Conservation (phyloP, 768 basidiomycete genomes). For the Mycena vitilis region DNA sequence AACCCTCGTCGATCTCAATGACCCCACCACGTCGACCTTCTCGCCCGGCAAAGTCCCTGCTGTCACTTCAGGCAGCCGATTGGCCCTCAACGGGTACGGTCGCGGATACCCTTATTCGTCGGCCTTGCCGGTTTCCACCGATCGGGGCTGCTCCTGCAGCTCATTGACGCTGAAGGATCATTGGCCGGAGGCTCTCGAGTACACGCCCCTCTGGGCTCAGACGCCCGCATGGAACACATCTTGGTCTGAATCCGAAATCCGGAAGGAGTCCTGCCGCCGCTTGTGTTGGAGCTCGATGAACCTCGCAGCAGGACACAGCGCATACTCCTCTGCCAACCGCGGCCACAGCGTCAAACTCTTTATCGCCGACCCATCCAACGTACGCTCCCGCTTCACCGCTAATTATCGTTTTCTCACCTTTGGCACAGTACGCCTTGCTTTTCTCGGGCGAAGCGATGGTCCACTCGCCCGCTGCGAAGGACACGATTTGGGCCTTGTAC, state of each 20-base stretch:
- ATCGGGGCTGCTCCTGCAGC: slow-evolving; percentile 58
- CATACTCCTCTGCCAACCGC: slow-evolving; percentile 63
- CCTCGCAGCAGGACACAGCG: slow-evolving; percentile 72
- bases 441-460: slow-evolving; percentile 78
- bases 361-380: slow-evolving; percentile 74
- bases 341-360: slow-evolving; percentile 60
- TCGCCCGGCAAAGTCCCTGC: slow-evolving; percentile 61
- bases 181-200: slow-evolving; percentile 62
- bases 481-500: slow-evolving; percentile 81
- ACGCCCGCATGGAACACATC: slow-evolving; percentile 72
- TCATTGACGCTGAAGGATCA: slow-evolving; percentile 62
- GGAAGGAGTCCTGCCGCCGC: slow-evolving; percentile 77
- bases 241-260: slow-evolving; percentile 72
- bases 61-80: slow-evolving; percentile 39
- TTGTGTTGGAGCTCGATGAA: slow-evolving; percentile 80
- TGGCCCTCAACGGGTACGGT: slow-evolving; percentile 1
- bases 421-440: slow-evolving; percentile 70
- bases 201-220: slow-evolving; percentile 71
- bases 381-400: slow-evolving; percentile 46
- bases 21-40: slow-evolving; percentile 65
- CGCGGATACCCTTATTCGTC: slow-evolving; percentile 1
- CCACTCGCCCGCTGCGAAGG: slow-evolving; percentile 62
- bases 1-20: slow-evolving; percentile 67
- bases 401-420: slow-evolving; percentile 6
- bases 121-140: slow-evolving; percentile 25